Evolutionary conservation across 257 asterid species (phyloP), one percentile per base, ranked within the genome.

Genomic region (Ilex aquifolium): DNA sequence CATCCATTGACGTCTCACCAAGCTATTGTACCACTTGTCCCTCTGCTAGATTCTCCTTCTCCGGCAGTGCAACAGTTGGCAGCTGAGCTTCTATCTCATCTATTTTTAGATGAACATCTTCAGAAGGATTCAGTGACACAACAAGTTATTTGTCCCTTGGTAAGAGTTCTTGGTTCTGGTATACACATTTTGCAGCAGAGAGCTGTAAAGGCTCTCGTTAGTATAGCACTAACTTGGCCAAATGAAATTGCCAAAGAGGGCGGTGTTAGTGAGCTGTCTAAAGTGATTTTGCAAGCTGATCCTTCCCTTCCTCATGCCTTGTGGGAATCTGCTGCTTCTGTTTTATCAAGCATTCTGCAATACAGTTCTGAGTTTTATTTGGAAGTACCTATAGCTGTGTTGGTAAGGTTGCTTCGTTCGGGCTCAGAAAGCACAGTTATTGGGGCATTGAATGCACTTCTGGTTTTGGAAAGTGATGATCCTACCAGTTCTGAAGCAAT

Each of bases 291-390:
- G 72, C 96, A 93, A 65, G 83, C 95, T 2, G 97, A 93, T 83
- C 82, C 95, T 62, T 73, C 80, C 50, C 87, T 84, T 61, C 99
- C 97, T 62, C 82, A 82, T 64, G 87, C 88, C 64, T 71, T 84
- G 78, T 93, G 99, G 99, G 99, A 93, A 71, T 83, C 91, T 67
- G 96, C 99, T 69, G 97, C 97, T 79, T 83, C 94, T 52, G 96
- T 93, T 58, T 66, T 93, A 54, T 90, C 99, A 27, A 83, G 87
- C 68, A 89, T 92, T 71, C 84, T 92, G 69, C 97, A 92, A 64
- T 89, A 79, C 53, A 92, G 99, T 77, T 93, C 99, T 10, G 99
- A 93, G 57, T 90, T 79, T 69, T 93, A 82, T 60, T 78, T 93
- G 86, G 99, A 93, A 84, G 97, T 93, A n/a, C 99, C 99, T 30